These are phyloP conservation scores for Pogostemon cablin DNA, from an alignment of 257 asterid species.

Conservation along the genomic window DNA sequence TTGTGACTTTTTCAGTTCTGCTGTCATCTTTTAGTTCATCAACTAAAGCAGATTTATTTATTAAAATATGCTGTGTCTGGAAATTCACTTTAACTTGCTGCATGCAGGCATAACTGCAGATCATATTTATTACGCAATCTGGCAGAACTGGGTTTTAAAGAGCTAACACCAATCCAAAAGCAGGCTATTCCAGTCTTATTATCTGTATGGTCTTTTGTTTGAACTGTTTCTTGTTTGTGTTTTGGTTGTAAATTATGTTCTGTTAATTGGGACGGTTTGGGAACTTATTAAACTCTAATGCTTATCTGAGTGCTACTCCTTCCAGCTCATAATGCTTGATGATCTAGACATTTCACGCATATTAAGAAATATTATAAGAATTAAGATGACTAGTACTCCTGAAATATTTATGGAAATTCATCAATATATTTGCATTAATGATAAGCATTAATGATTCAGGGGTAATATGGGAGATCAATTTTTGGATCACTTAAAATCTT, in stretches of 20 bases:
- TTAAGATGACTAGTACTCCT: no score
- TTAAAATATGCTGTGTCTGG: not conserved
- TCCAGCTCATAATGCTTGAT: no score
- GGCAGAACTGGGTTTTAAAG: constrained; percentile 70
- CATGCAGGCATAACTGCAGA: constrained; percentile 66
- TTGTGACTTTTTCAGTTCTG: constrained; percentile 6
- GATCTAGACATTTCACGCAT: no score
- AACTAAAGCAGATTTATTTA: not conserved
- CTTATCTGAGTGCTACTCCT: not conserved
- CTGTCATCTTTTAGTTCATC: not conserved
- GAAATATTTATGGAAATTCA: no score
- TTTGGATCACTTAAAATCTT: no score
- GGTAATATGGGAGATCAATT: no score
- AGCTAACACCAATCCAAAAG: constrained; percentile 97
- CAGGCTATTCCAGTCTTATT: constrained; percentile 90
- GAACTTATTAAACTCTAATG: constrained; percentile 23
- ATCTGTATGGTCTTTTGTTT: constrained; percentile 76
- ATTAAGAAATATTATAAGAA: no score
- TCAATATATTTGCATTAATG: no score
- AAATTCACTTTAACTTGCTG: constrained; percentile 22
- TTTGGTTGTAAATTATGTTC: constrained; percentile 1
- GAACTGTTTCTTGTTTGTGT: constrained; percentile 32
- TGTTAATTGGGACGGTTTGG: not conserved
- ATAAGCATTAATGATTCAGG: no score
- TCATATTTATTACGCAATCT: constrained; percentile 68